A percentile compares a stretch with the other conserved stretches of the same genome.
Conservation (phyloP, 2,329 filamentous ascomycete species). For the Penicillium sp. region DNA sequence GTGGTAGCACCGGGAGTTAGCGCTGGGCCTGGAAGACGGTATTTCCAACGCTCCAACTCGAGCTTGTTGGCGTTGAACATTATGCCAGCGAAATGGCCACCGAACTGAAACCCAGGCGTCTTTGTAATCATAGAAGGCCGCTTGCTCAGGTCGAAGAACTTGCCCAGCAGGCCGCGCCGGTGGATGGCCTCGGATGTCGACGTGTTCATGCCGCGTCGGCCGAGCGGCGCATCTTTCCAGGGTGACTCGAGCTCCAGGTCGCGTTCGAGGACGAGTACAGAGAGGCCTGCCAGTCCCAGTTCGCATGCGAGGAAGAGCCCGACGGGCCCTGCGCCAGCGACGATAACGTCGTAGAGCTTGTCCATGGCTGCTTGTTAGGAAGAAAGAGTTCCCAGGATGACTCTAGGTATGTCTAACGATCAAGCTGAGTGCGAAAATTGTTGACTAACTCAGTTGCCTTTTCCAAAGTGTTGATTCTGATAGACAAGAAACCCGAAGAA, state of each 20-base stretch:
- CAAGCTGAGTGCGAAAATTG: too few species aligned
- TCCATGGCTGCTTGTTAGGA: too few species aligned
- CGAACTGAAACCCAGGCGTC: constrained; percentile 25
- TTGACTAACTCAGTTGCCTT: too few species aligned
- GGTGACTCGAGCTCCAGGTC: constrained; percentile 18
- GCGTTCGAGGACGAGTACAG: constrained; percentile 37
- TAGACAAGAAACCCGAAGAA: too few species aligned
- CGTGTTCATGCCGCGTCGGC: constrained; percentile 29
- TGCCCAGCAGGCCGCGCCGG: constrained; percentile 36
- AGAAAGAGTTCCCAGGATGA: too few species aligned
- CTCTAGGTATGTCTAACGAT: too few species aligned
- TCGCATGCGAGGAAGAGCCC: constrained; percentile 29
- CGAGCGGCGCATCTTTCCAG: constrained; percentile 25
- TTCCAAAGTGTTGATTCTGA: too few species aligned
- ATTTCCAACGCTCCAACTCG: constrained; percentile 12
- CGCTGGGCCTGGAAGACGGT: constrained; percentile 6
- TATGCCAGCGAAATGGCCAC: constrained; percentile 29
- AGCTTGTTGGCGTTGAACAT: constrained; percentile 19
- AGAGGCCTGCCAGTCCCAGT: constrained; percentile 27
- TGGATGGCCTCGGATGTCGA: constrained; percentile 34
- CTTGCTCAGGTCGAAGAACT: constrained; percentile 19
- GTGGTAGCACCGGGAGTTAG: constrained; percentile 10
- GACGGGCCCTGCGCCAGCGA: constrained; percentile 18
- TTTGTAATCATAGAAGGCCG: constrained; percentile 15
- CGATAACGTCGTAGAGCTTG: constrained; percentile 15